Evolutionary conservation across 352 stramenopile species (phyloP), one percentile per base, ranked within the genome.

Genomic region (Globisporangium nagaii): DNA sequence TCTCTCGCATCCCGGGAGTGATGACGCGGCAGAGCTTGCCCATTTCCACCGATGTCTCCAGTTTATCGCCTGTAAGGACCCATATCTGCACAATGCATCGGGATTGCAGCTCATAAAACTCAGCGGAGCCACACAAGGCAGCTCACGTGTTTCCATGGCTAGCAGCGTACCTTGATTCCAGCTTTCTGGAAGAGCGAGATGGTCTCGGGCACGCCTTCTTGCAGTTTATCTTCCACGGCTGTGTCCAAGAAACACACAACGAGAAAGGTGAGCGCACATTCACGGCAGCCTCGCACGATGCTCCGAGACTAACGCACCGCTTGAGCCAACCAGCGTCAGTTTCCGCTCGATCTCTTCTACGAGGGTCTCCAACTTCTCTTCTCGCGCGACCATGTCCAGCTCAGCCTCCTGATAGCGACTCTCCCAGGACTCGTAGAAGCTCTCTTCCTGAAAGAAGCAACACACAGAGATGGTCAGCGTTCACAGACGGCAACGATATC

Each of bases 1-100:
- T 63, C 53, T 90, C 78, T 53, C 95, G 86, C 78, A 94, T 95
- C 28, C 75, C 71, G n/a, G 70, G 65, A 0, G 76, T 89, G 24
- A 97, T 70, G 10, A 98, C 76, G 19, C 80, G 73, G 54, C 84
- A 96, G 2, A 94, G 70, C 43, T 94, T 97, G 27, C 93, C 96
- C 70, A 99, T 99, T 71, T 99, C 97, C 31, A 99, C 90, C 5
- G 97, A 98, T 4, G 97, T 99, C 66, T 99, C 97, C n/a, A 97
- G 77, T 60, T 99, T 99, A 68, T 99, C 97, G 0, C 92, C 92
- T 1, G 93, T 98, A 19, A 98, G 71, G 3, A 98, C 90, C 88
- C 91, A 98, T 15, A 98, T 89, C 75, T 92, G 58, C 28, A 28
- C 8, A 43, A 50, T 17, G 12, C 20, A 56, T 52, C 42, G 19